A percentile compares a stretch with the other conserved stretches of the same genome.
These are phyloP conservation scores for Wickerhamomyces pijperi DNA, from an alignment of 805 yeast genomes.

Conservation along the genomic window DNA sequence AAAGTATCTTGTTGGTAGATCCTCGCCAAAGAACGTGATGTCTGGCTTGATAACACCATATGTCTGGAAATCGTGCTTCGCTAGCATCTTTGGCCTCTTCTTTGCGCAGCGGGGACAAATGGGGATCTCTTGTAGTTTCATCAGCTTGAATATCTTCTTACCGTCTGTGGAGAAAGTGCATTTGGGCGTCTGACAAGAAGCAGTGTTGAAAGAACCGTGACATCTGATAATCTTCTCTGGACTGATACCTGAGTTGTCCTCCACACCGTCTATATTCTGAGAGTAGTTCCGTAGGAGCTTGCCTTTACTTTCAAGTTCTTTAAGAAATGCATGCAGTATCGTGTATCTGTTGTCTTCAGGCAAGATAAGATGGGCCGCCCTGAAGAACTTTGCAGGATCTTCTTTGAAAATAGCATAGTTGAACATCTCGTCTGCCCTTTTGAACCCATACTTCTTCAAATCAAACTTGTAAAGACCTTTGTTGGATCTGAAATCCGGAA, in stretches of 20 bases:
- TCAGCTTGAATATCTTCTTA: slow-evolving; percentile 45
- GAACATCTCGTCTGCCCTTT: slow-evolving; percentile 88
- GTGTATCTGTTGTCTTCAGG: slow-evolving; percentile 62
- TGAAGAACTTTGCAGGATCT: slow-evolving; percentile 73
- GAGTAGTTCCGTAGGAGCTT: slow-evolving; percentile 78
- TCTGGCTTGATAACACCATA: slow-evolving; percentile 87
- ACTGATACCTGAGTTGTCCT: slow-evolving; percentile 65
- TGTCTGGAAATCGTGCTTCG: slow-evolving; percentile 27
- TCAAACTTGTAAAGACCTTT: slow-evolving; percentile 69
- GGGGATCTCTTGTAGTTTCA: slow-evolving; percentile 51
- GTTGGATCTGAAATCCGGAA: slow-evolving; percentile 88
- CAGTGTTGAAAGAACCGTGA: slow-evolving; percentile 86
- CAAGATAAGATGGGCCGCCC: slow-evolving; percentile 72
- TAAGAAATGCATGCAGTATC: slow-evolving; percentile 75
- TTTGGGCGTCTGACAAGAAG: slow-evolving; percentile 54
- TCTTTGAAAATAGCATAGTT: slow-evolving; percentile 58
- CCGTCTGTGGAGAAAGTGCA: slow-evolving; percentile 65
- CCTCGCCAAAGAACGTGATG: slow-evolving; percentile 85
- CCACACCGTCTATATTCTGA: slow-evolving; percentile 84
- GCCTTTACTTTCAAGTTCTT: slow-evolving; percentile 59
- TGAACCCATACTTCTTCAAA: slow-evolving; percentile 49
- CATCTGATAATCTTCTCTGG: slow-evolving; percentile 70
- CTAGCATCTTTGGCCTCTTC: slow-evolving; percentile 26
- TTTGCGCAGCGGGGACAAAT: slow-evolving; percentile 57
- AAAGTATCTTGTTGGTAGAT: slow-evolving; percentile 62